phyloP scores from a whole-genome alignment of 345 rosid species.

The Arabis alpina region DNA sequence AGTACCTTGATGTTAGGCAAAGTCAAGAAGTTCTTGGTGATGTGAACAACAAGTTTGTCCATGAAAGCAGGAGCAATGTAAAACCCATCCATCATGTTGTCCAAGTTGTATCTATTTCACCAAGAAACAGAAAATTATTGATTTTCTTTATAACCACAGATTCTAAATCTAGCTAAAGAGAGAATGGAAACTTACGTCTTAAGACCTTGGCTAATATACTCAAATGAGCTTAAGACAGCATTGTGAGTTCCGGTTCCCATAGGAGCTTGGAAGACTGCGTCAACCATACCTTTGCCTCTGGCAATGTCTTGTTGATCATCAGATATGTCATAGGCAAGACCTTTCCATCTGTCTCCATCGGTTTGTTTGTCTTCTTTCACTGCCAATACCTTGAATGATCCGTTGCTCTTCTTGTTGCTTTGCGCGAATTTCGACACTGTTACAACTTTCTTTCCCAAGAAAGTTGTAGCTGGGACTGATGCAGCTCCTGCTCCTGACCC shows the following conservation, averaged over 20 bases:
- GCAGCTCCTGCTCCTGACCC: slow-evolving; percentile 67
- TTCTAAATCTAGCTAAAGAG: neutral
- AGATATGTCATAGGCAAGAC: slow-evolving; percentile 67
- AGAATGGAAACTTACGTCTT: slow-evolving; percentile 55
- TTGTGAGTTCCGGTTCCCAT: slow-evolving; percentile 75
- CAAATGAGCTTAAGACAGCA: slow-evolving; percentile 78
- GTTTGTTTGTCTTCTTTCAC: slow-evolving; percentile 70
- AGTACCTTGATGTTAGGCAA: slow-evolving; percentile 94
- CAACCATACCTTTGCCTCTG: slow-evolving; percentile 93
- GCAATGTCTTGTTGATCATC: slow-evolving; percentile 98
- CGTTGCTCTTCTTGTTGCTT: slow-evolving; percentile 43
- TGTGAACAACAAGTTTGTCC: slow-evolving; percentile 98
- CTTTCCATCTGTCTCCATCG: slow-evolving; percentile 72
- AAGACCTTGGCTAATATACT: slow-evolving; percentile 84
- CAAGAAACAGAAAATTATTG: slow-evolving; percentile 4
- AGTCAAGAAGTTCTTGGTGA: slow-evolving; percentile 91
- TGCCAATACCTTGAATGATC: slow-evolving; percentile 58
- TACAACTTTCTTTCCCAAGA: slow-evolving; percentile 79
- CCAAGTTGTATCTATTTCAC: slow-evolving; percentile 62
- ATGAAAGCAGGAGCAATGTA: slow-evolving; percentile 98
- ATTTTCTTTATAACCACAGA: neutral
- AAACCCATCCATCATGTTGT: slow-evolving; percentile 80
- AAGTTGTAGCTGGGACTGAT: slow-evolving; percentile 64
- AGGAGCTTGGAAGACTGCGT: slow-evolving; percentile 94
- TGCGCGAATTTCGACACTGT: slow-evolving; percentile 45